Conservation (phyloP, 2,329 filamentous ascomycete species). For the Alternaria incomplexa region DNA sequence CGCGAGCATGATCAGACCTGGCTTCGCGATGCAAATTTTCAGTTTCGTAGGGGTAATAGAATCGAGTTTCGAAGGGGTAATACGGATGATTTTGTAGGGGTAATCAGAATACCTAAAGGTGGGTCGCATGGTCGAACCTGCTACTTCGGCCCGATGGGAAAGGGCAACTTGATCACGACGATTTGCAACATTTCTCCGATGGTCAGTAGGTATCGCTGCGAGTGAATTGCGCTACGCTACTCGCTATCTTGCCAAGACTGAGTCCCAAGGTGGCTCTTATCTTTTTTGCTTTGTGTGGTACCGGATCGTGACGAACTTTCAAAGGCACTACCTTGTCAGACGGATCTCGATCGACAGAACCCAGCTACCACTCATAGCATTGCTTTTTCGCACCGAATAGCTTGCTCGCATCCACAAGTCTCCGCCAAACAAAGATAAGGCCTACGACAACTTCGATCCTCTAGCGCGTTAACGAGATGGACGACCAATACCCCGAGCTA, state of each 20-base stretch:
- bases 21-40: constrained; percentile 35
- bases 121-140: constrained; percentile 11
- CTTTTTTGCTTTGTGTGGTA: constrained; percentile 13
- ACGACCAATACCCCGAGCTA: constrained; percentile 35
- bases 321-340: constrained; percentile 1
- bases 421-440: neutral
- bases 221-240: constrained; percentile 2
- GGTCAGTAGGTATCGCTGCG: neutral
- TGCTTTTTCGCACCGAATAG: neutral
- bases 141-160: constrained; percentile 22
- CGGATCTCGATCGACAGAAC: neutral
- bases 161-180: constrained; percentile 12
- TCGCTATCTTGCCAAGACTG: constrained; percentile 4
- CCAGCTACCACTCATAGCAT: neutral
- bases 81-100: constrained; percentile 39
- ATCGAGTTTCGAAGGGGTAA: constrained; percentile 45
- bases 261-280: constrained; percentile 6
- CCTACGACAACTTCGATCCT: neutral
- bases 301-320: constrained; percentile 10
- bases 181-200: neutral
- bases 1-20: neutral
- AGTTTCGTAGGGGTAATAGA: constrained; percentile 48
- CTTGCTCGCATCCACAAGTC: neutral
- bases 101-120: constrained; percentile 28
- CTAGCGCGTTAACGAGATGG: constrained; percentile 25